phyloP scores from a whole-genome alignment of 2,329 filamentous ascomycete genomes.

The Cladosporium sp. region DNA sequence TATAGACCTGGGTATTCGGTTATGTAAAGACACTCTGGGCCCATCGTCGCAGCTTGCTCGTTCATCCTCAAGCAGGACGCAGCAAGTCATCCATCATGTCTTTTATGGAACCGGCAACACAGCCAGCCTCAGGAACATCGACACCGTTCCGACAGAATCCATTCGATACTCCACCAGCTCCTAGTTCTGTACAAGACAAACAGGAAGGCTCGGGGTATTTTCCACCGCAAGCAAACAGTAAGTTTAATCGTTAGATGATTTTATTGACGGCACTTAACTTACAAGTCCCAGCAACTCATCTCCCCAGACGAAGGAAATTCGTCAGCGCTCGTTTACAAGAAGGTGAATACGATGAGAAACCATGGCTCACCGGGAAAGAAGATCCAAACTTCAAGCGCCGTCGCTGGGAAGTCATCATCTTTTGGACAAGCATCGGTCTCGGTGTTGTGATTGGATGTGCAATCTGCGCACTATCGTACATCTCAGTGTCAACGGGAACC shows the following conservation, averaged over 20 bases:
- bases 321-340: slow-evolving; percentile 11
- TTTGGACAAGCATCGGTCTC: slow-evolving; percentile 61
- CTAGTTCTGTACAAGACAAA: slow-evolving; percentile 6
- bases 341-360: slow-evolving; percentile 13
- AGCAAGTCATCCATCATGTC: too few relatives aligned
- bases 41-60: too few relatives aligned
- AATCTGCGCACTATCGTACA: slow-evolving; percentile 67
- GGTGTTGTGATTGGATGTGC: slow-evolving; percentile 63
- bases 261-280: background rate
- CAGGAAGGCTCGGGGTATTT: slow-evolving; percentile 9
- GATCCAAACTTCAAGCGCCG: slow-evolving; percentile 13
- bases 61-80: too few relatives aligned
- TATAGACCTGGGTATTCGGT: too few relatives aligned
- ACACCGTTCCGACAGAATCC: slow-evolving; percentile 8
- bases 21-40: too few relatives aligned
- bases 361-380: slow-evolving; percentile 12
- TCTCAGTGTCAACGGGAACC: slow-evolving; percentile 65
- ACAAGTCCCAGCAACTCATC: background rate
- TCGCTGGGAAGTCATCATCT: slow-evolving; percentile 70
- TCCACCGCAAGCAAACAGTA: slow-evolving; percentile 3
- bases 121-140: slow-evolving; percentile 1
- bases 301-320: slow-evolving; percentile 9
- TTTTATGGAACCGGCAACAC: background rate
- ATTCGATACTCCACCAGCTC: slow-evolving; percentile 8
- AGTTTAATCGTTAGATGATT: too few relatives aligned